Evolutionary conservation across 1,284 basidiomycete genomes (phyloP).

Genomic region (Hypsizygus ulmarius): DNA sequence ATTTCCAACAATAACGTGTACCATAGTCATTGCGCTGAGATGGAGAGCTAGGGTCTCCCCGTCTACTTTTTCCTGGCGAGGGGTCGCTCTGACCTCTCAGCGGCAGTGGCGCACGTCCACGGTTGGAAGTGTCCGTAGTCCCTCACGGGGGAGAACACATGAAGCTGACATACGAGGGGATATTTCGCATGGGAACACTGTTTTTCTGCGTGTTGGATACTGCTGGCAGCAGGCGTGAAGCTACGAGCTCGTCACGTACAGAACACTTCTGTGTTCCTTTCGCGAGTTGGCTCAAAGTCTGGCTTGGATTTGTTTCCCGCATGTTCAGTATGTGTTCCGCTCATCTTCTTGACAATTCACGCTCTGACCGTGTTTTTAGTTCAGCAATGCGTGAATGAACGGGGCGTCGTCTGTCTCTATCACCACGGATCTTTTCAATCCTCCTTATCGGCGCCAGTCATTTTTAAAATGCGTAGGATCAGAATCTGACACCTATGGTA

Average conservation of each 20-base stretch:
- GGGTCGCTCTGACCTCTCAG: too few relatives aligned
- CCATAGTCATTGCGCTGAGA: too few relatives aligned
- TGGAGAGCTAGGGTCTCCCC: too few relatives aligned
- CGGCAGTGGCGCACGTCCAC: too few relatives aligned
- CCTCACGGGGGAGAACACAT: too few relatives aligned
- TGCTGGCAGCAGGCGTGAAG: constrained; percentile 13
- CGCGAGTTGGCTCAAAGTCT: constrained; percentile 11
- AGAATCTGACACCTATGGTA: not conserved
- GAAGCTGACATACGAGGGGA: too few relatives aligned
- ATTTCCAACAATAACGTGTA: too few relatives aligned
- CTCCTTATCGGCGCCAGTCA: constrained; percentile 9
- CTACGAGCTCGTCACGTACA: constrained; percentile 11
- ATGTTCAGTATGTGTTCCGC: not conserved
- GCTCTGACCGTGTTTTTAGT: not conserved
- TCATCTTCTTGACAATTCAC: not conserved
- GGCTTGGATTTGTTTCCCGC: not conserved
- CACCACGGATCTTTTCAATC: not conserved
- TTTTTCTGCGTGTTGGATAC: too few relatives aligned
- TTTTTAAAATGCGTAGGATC: constrained; percentile 5
- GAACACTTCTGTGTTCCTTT: constrained; percentile 4
- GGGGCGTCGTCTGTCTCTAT: not conserved
- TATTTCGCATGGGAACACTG: too few relatives aligned
- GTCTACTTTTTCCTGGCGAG: too few relatives aligned
- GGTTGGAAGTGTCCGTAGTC: too few relatives aligned
- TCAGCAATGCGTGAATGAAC: not conserved